Base-by-base conservation (phyloP, 176 grass and related monocot genomes). In the Avena sativa region DNA sequence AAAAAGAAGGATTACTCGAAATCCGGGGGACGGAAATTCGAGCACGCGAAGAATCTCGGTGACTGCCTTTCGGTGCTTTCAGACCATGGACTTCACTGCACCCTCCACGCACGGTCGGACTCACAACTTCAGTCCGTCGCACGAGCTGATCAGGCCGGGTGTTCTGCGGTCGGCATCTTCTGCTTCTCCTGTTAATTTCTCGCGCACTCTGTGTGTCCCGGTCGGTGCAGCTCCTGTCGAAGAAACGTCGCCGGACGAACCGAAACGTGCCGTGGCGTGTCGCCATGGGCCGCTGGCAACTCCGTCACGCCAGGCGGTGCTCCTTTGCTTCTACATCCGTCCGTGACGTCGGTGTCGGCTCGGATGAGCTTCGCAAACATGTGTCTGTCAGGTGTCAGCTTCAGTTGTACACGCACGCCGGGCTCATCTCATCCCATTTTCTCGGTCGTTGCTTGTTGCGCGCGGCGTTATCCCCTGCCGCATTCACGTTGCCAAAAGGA, bases 311-410 rank as follows among this genome's bases (percentile, higher is more conserved):
- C 44, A 40, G 59, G 59, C 48, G 64, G 28, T 15, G 64, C 74
- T 26, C 40, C 40, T 12, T 46, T 44, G 4, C 46, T 71, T 16
- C 2, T 17, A 20, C 66, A 1, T 34, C 30, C 12, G 5, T 51
- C 67, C 47, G 12, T 26, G 2, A 21, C 25, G 57, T 69, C 51
- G 10, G 19, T 14, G 6, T 48, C 36, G 61, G 3, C 4, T 30
- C 58, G 74, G 74, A 70, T 43, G 51, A 71, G 76, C 70, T 12
- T 59, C 53, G 70, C 71, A 40, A 68, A 2, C n/a, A 56, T 47
- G 52, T 52, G 50, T 77, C 83, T 68, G 68, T 75, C 82, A 71
- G 70, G 30, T 28, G 68, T 75, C 82, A 71, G 50, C 53, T 43
- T 76, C 83, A 30, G n/a, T 51, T 59, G 14, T 16, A 34, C 65